Evolutionary conservation across 2,329 filamentous ascomycete species (phyloP).

Genomic region (Aspergillus cejpii): DNA sequence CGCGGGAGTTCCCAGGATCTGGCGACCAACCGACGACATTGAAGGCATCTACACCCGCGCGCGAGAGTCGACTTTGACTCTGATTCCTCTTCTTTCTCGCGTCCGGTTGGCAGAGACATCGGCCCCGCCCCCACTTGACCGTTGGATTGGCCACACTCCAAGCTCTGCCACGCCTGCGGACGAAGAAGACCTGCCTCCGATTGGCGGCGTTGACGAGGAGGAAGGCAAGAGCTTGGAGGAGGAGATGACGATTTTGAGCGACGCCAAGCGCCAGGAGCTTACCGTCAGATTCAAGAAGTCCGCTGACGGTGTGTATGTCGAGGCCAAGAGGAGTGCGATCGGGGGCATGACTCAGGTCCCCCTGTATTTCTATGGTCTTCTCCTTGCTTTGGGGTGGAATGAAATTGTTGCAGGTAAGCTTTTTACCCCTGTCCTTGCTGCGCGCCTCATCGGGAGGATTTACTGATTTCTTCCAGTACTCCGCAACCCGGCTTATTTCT

Average conservation of each 20-base stretch:
- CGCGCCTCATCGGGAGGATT: neutral
- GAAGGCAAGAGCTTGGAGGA: conserved; percentile 92
- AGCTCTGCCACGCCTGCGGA: conserved; percentile 68
- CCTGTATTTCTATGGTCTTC: conserved; percentile 83
- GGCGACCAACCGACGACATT: conserved; percentile 94
- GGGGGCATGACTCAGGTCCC: conserved; percentile 91
- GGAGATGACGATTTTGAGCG: conserved; percentile 90
- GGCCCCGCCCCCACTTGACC: conserved; percentile 70
- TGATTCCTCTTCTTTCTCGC: conserved; percentile 80
- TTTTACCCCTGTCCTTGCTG: conserved; percentile 1
- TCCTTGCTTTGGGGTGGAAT: conserved; percentile 95
- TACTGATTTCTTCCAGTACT: conserved; percentile 55
- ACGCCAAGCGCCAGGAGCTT: conserved; percentile 83
- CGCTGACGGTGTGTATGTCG: conserved; percentile 93
- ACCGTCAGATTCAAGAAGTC: conserved; percentile 97
- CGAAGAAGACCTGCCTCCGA: conserved; percentile 81
- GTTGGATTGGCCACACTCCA: conserved; percentile 75
- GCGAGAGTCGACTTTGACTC: conserved; percentile 79
- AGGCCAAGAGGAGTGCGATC: conserved; percentile 94
- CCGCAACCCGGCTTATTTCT: conserved; percentile 86
- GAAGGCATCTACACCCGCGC: conserved; percentile 91
- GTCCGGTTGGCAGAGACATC: conserved; percentile 73
- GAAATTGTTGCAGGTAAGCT: conserved; percentile 84
- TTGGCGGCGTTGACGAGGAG: conserved; percentile 90
- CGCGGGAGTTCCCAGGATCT: conserved; percentile 87